Evolutionary conservation across 495 filamentous ascomycete genomes (phyloP), one percentile per base, ranked within the genome.

Genomic region (Talaromyces wortmannii): DNA sequence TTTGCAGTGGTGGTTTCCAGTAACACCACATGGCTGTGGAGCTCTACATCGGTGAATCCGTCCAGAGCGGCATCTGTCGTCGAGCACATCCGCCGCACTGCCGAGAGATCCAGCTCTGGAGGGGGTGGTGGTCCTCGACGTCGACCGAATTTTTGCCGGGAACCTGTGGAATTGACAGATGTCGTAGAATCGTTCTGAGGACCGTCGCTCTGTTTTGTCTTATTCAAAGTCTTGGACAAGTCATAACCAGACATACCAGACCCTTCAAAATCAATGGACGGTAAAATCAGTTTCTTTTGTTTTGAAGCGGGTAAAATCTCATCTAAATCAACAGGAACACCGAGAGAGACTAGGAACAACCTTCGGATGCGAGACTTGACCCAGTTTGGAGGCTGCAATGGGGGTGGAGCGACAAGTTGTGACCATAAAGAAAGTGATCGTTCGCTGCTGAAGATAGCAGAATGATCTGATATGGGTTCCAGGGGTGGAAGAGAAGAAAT

Each of bases 311-410:
- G 94, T 16, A 97, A 81, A 57, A 97, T 97, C 73, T 97, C 94
- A 68, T 99, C 94, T 3, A 99, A 79, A 61, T 99, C 94, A 48
- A 99, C 87, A 5, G 94, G 94, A 1, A 99, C 94, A 13, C 94
- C 94, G 4, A 99, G 81, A 10, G 90, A 95, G 42, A 99, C 94
- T 33, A 99, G 83, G 70, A 99, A 99, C 42, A 97, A 82, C 8
- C 94, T 88, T 52, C 94, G 89, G 63, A 97, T 97, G 50, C 92
- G 91, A 48, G 90, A 96, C 55, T 95, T 90, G 57, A 96, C 91
- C 94, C 94, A 99, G 70, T 99, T 92, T 0, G 95, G 92, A 1
- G 94, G 95, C 66, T 95, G 91, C 30, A 97, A 82, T 3, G 94
- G 91, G 0, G 94, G 94, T 17, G 94, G 92, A 2, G 92, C 92